These are phyloP conservation scores for Candida andamanensis DNA, from an alignment of 805 yeast genomes.

Conservation along the genomic window DNA sequence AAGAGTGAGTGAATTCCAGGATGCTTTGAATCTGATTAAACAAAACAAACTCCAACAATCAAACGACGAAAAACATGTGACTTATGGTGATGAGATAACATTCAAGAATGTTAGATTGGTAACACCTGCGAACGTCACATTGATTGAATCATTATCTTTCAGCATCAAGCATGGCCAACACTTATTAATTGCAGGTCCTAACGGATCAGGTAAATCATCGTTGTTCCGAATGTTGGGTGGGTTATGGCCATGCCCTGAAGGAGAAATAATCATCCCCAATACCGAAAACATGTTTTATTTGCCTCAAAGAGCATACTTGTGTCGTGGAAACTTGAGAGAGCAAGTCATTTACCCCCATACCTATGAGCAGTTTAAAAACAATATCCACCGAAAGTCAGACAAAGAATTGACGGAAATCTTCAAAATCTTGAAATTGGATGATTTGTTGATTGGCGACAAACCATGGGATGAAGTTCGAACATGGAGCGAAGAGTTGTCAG, in stretches of 20 bases:
- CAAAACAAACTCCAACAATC: constrained; percentile 11
- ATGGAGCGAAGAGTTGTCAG: constrained; percentile 85
- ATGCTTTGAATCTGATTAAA: constrained; percentile 49
- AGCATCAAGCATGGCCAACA: constrained; percentile 78
- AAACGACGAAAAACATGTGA: constrained; percentile 16
- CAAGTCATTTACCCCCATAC: constrained; percentile 88
- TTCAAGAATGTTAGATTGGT: constrained; percentile 75
- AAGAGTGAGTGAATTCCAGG: constrained; percentile 67
- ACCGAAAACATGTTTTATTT: constrained; percentile 72
- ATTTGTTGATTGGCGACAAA: constrained; percentile 37
- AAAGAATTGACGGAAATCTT: constrained; percentile 49
- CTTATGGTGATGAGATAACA: constrained; percentile 50
- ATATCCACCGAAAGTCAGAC: constrained; percentile 35
- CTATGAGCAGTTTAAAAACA: constrained; percentile 45
- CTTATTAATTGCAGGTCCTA: constrained; percentile 87
- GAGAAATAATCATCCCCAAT: constrained; percentile 58
- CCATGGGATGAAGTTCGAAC: constrained; percentile 66
- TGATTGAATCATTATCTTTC: constrained; percentile 64
- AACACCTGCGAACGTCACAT: constrained; percentile 77
- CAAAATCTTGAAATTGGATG: constrained; percentile 53
- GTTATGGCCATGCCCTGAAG: constrained; percentile 75
- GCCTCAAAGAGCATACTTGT: constrained; percentile 88
- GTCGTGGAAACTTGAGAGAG: constrained; percentile 75
- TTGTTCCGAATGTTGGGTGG: constrained; percentile 88
- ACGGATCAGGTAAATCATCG: constrained; percentile 94